Evolutionary conservation across 305 asterid species (phyloP).

Genomic region (Rubia balearica): DNA sequence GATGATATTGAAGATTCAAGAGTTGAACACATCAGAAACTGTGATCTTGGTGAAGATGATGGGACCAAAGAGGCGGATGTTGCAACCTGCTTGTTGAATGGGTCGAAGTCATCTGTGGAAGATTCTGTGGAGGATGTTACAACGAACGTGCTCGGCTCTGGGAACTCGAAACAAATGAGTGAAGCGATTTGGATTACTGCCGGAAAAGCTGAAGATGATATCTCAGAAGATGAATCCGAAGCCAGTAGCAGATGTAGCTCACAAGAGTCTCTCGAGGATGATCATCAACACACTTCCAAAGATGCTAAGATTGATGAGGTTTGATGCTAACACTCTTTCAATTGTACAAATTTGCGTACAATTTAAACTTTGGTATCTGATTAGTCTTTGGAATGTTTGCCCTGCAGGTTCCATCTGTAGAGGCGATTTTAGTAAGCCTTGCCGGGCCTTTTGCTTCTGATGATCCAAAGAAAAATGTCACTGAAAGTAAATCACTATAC

Average conservation of each 20-base stretch:
- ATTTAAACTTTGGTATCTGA: conserved; percentile 15
- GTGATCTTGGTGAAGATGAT: conserved; percentile 6
- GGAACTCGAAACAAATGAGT: conserved; percentile 23
- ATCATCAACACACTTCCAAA: conserved; percentile 33
- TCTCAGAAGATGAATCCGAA: conserved; percentile 32
- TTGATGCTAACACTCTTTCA: not conserved
- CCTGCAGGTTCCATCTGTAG: conserved; percentile 30
- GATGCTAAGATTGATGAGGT: conserved; percentile 45
- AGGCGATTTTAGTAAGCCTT: conserved; percentile 27
- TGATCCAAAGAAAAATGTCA: conserved; percentile 26
- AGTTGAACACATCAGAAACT: conserved; percentile 3
- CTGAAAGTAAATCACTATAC: conserved; percentile 23
- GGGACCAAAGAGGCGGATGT: conserved; percentile 13
- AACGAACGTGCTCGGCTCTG: conserved; percentile 20
- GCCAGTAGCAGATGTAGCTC: conserved; percentile 28
- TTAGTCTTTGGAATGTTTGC: conserved; percentile 12
- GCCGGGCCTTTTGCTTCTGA: conserved; percentile 23
- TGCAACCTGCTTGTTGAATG: conserved; percentile 22
- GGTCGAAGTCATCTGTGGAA: conserved; percentile 21
- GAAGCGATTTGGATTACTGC: conserved; percentile 18
- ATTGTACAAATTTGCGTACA: not conserved
- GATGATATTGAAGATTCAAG: not conserved
- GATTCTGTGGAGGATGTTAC: conserved; percentile 19
- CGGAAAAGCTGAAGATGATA: conserved; percentile 16
- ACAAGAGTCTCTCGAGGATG: conserved; percentile 42